These are phyloP conservation scores for Flaveria linearis DNA, from an alignment of 129 eudicot genomes.

Conservation along the genomic window DNA sequence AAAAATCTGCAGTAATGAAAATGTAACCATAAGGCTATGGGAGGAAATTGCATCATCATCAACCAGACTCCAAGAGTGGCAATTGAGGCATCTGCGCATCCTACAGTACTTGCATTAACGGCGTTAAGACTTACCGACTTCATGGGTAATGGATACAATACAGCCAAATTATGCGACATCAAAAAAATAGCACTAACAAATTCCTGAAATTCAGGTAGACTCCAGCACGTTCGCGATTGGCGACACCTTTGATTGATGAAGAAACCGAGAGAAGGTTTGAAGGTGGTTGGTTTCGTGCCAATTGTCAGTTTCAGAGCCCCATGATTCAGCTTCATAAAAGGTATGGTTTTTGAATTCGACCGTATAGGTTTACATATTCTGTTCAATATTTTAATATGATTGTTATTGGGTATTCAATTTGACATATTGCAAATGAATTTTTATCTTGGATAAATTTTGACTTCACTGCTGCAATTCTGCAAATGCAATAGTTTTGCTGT, in stretches of 20 bases:
- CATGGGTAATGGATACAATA: no score
- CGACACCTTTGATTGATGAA: constrained; percentile 14
- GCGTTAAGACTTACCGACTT: no score
- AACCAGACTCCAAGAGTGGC: no score
- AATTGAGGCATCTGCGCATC: no score
- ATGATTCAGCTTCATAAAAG: constrained; percentile 97
- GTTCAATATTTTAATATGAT: constrained; percentile 2
- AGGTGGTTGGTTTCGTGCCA: constrained; percentile 71
- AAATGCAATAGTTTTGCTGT: background rate
- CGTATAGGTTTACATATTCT: background rate
- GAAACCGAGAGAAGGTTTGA: constrained; percentile 51
- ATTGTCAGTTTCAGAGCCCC: constrained; percentile 79
- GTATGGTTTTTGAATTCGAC: constrained; percentile 31
- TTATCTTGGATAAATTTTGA: background rate
- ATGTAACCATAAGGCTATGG: no score
- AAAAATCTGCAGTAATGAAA: no score
- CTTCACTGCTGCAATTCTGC: background rate
- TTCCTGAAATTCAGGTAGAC: no score
- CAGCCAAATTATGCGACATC: no score
- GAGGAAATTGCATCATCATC: no score
- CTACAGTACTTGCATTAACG: no score
- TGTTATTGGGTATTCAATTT: background rate
- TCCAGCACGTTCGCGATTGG: constrained; percentile 33
- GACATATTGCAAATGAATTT: background rate
- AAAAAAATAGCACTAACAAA: no score